Conservation (phyloP, 306 rosid species). For the Potentilla sterilis region DNA sequence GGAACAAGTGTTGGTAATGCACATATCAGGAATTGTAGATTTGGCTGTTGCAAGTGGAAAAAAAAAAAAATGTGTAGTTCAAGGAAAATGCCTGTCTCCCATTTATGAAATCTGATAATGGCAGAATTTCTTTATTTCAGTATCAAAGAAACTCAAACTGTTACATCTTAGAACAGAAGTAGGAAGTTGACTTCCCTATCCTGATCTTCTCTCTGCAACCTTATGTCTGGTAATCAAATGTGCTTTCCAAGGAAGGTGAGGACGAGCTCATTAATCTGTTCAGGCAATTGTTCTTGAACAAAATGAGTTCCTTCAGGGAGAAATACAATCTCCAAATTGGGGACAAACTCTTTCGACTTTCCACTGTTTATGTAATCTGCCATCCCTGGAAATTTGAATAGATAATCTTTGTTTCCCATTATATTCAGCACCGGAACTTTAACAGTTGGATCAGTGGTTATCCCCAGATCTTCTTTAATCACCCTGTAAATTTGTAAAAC, state of each 20-base stretch:
- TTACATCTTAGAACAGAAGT: neutral
- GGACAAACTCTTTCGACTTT: conserved; percentile 43
- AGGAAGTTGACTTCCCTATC: neutral
- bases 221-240: neutral
- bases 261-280: conserved; percentile 51
- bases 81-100: neutral
- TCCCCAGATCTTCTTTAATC: conserved; percentile 12
- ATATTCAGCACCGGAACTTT: conserved; percentile 42
- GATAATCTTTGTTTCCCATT: conserved; percentile 57
- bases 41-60: neutral
- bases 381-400: conserved; percentile 42
- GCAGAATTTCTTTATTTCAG: neutral
- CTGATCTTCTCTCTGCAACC: neutral
- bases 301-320: conserved; percentile 56
- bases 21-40: neutral
- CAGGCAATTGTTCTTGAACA: conserved; percentile 53
- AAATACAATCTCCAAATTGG: conserved; percentile 42
- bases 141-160: neutral
- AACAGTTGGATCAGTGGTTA: conserved; percentile 43
- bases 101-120: neutral
- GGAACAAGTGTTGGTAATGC: neutral
- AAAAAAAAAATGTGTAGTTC: neutral
- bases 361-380: conserved; percentile 51
- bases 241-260: conserved; percentile 48
- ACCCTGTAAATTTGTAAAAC: neutral